Evolutionary conservation across 2,329 filamentous ascomycete species (phyloP).

Genomic region (Calonectria pteridis): DNA sequence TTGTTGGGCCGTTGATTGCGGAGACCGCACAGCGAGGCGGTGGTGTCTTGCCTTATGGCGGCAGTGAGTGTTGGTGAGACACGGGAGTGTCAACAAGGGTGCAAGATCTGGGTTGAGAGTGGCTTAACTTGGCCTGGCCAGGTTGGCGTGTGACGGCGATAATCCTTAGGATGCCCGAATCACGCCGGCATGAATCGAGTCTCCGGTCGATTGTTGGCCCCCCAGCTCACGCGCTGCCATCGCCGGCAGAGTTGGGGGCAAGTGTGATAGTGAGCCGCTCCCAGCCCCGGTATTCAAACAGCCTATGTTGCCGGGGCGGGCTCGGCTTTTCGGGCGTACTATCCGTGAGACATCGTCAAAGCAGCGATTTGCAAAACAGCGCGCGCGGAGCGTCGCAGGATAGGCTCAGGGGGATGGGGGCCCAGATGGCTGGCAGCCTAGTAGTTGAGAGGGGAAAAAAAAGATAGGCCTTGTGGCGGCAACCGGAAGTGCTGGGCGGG

Average conservation of each 20-base stretch:
- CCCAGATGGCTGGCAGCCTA: neutral
- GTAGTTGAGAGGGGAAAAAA: neutral
- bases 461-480: neutral
- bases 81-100: constrained; percentile 48
- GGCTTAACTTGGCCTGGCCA: constrained; percentile 15
- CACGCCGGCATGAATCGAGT: neutral
- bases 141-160: constrained; percentile 15
- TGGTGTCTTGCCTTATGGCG: constrained; percentile 43
- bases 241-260: neutral
- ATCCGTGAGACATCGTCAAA: constrained; percentile 18
- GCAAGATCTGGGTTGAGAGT: constrained; percentile 37
- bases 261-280: neutral
- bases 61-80: constrained; percentile 42
- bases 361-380: constrained; percentile 3
- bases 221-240: neutral
- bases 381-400: neutral
- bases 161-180: constrained; percentile 1
- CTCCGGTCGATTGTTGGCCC: neutral
- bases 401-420: neutral
- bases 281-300: neutral
- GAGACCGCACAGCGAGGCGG: constrained; percentile 17
- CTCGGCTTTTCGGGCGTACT: constrained; percentile 14
- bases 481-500: neutral
- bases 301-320: neutral
- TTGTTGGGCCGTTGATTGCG: constrained; percentile 17